Evolutionary conservation across 306 rosid species (phyloP).

Genomic region (Begonia fuchsioides): DNA sequence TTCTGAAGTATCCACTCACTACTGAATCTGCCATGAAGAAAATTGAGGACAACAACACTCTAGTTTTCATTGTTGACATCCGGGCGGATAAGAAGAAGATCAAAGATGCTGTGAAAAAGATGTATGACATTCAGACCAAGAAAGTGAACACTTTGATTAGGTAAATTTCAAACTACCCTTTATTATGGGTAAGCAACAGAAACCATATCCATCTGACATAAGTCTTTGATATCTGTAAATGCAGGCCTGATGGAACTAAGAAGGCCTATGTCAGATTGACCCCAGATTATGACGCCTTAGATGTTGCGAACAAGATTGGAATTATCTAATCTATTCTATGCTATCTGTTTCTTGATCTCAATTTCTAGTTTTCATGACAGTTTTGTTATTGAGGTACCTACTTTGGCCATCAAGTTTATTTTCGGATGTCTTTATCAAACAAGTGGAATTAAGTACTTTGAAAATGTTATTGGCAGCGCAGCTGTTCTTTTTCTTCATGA

Average conservation of each 20-base stretch:
- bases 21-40: slow-evolving; percentile 73
- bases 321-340: slow-evolving; percentile 38
- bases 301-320: slow-evolving; percentile 90
- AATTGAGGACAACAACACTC: slow-evolving; percentile 84
- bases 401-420: no score
- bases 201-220: no score
- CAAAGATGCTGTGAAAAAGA: slow-evolving; percentile 77
- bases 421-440: no score
- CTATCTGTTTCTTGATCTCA: slow-evolving; percentile 8
- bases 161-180: slow-evolving; percentile 18
- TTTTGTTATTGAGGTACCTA: slow-evolving; percentile 18
- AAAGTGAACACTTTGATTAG: slow-evolving; percentile 91
- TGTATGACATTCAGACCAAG: slow-evolving; percentile 87
- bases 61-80: slow-evolving; percentile 15
- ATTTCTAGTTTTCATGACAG: slow-evolving; percentile 16
- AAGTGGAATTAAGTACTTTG: no score
- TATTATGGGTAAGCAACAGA: no score
- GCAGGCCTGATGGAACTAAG: slow-evolving; percentile 93
- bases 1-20: slow-evolving; percentile 38
- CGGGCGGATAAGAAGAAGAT: slow-evolving; percentile 28
- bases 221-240: slow-evolving; percentile 1
- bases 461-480: no score
- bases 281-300: slow-evolving; percentile 78
- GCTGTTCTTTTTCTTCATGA: no score
- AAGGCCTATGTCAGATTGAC: slow-evolving; percentile 86